Base-by-base conservation (phyloP, 179 eudicot genomes). In the Drosera spatulata region DNA sequence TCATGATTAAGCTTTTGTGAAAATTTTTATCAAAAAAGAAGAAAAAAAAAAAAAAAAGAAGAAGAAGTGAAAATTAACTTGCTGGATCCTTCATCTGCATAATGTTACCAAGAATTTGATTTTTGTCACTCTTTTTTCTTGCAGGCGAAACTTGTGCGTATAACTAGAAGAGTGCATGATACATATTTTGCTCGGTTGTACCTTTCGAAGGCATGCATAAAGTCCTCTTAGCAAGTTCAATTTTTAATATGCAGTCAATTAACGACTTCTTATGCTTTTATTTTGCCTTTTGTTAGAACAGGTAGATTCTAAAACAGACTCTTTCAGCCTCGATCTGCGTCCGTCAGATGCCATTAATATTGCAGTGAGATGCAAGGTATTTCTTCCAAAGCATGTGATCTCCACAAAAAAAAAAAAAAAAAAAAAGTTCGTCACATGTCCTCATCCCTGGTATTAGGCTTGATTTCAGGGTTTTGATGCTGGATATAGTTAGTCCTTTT, bases 341-440 rank as follows among this genome's bases (percentile, higher is more conserved):
- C 99, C 99, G 49, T 90, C 99, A 22, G 97, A 94, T 71, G 96
- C 99, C 66, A 94, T 94, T 42, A 90, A 89, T 65, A 93, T 93
- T 77, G 99, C 96, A 59, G 90, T 89, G 6, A 80, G 99, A 80
- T 86, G 98, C 95, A 78, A 88, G 89, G 98, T 91, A 82, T 48
- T 5, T 60, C 39, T 33, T 5, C 64, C 48, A 38, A 42, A 45
- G 11, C 41, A 44, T 41, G 54, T 41, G 11, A 22, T 14, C 54
- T 51, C 54, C 45, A 4, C 45, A 43, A 0, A 43, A 0, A 43
- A 7, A 43, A 4, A 4, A 42, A 6, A 42, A 42, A 43, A 4
- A 43, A 2, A 43, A 43, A 43, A 43, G 45, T 43, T 4, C 45
- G 5, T 43, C 5, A 4, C 5, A 43, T 43, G 45, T 43, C 45